Base-by-base conservation (phyloP, 768 basidiomycete species). In the Leucosporidium yakuticum region DNA sequence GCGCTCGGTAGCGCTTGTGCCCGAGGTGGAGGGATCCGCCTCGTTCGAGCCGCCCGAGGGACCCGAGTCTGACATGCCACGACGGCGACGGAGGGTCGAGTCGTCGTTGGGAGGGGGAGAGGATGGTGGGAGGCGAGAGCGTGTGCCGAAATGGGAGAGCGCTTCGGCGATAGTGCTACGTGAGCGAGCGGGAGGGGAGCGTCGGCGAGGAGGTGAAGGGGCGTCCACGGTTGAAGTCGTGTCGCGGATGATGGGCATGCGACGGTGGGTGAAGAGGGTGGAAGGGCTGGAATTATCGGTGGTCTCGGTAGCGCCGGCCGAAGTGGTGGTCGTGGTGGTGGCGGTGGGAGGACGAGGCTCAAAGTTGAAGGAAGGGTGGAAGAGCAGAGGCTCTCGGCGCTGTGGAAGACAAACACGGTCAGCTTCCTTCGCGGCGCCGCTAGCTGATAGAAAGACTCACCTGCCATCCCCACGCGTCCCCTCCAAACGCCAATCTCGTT, bases 161-260 rank as follows among this genome's bases (percentile, higher is more conserved):
- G 60, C 61, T 15, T 67, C 66, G 14, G 66, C 61, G 49, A 67
- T 61, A 9, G 25, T 51, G 39, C 39, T 44, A 15, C 39, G 39
- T 44, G 11, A 15, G 14, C 39, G 39, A 44, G 39, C 39, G 14
- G 39, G 39, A 44, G 39, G 34, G 15, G 19, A 21, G 55, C 53
- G 61, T 12, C 49, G 14, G 29, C 32, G 65, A 29, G 56, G 48
- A 19, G 14, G 57, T n/a, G 59, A 21, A 14, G 59, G 61, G 3
- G 53, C 61, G 27, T 67, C 66, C 6, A 56, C 61, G 34, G 62
- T 61, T 3, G 25, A 23, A 27, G 7, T 62, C 50, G 29, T 55
- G 47, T 11, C 31, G 48, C 15, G 49, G 60, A 12, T 21, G 39
- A 44, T 15, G 39, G 39, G 39, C 39, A 44, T 44, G 39, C 39